Base-by-base conservation (phyloP, 495 filamentous ascomycete species). In the Penicillium diatomitis region DNA sequence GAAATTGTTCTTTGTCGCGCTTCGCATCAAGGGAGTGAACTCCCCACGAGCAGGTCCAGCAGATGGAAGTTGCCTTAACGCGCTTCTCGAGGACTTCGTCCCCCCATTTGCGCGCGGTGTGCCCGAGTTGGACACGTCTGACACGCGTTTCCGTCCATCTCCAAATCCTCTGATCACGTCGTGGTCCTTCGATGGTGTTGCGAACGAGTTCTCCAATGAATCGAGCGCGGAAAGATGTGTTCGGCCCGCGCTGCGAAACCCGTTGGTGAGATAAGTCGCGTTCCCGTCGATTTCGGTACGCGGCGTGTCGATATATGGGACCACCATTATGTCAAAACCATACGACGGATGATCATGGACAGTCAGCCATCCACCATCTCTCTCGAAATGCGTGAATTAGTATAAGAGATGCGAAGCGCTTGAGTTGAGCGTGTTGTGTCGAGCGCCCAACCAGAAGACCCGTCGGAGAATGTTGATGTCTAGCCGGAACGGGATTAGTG, bases 11-110 rank as follows among this genome's bases (percentile, higher is more conserved):
- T 81, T 82, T 11, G 88, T 87, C 9, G 89, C 90, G 49, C 86
- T 95, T 69, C 89, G 91, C 62, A 98, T 79, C 47, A 98, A 67
- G 0, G 92, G 92, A 3, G 92, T 98, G 61, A 98, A 98, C 52
- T 98, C 94, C 41, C 78, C 79, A 44, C 81, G 83, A 9, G 71
- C 78, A 2, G 79, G 65, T 35, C 76, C 77, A 27, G 71, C 66
- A 8, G 79, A 75, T 29, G 68, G 84, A 58, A 77, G 70, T 31
- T 90, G 86, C 54, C 75, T 79, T 37, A 94, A 78, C 46, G 85
- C 68, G 64, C 57, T 72, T 54, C 67, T 64, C 6, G 58, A 59
- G 31, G 63, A 57, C 50, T 64, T 69, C 4, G 65, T 53, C 41
- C 63, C 82, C 32, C 81, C 69, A 44, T 74, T 71, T 63, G 77